These are phyloP conservation scores for Monosporascus sp. DNA, from an alignment of 2,329 filamentous ascomycete species.

Conservation along the genomic window DNA sequence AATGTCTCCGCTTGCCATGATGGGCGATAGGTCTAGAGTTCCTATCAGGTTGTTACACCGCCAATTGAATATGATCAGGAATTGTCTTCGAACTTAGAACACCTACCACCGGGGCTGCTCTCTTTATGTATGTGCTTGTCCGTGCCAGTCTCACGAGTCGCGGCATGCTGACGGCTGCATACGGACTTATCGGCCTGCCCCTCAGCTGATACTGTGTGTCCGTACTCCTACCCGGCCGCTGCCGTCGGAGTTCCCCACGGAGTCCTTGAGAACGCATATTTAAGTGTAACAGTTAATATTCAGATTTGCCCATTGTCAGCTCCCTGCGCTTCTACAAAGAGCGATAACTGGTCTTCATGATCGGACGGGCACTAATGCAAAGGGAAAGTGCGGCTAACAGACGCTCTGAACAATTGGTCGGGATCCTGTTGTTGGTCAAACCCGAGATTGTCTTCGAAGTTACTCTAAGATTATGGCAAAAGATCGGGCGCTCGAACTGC, in stretches of 20 bases:
- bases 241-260: not conserved
- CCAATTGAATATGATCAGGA: not conserved
- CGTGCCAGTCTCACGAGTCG: not conserved
- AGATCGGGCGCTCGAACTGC: too few species aligned
- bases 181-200: not conserved
- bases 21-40: not conserved
- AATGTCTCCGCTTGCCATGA: constrained; percentile 8
- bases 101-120: too few species aligned
- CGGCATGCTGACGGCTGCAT: not conserved
- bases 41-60: not conserved
- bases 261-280: not conserved
- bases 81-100: too few species aligned
- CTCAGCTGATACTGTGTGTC: not conserved
- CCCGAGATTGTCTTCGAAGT: too few species aligned
- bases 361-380: too few species aligned
- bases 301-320: not conserved
- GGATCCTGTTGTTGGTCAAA: too few species aligned
- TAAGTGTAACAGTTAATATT: not conserved
- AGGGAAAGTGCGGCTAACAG: too few species aligned
- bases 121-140: not conserved
- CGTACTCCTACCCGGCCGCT: not conserved
- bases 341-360: too few species aligned
- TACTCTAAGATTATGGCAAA: too few species aligned
- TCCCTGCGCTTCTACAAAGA: not conserved
- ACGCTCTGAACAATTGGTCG: too few species aligned